Evolutionary conservation across 257 asterid species (phyloP).

Genomic region (Asclepias syriaca): DNA sequence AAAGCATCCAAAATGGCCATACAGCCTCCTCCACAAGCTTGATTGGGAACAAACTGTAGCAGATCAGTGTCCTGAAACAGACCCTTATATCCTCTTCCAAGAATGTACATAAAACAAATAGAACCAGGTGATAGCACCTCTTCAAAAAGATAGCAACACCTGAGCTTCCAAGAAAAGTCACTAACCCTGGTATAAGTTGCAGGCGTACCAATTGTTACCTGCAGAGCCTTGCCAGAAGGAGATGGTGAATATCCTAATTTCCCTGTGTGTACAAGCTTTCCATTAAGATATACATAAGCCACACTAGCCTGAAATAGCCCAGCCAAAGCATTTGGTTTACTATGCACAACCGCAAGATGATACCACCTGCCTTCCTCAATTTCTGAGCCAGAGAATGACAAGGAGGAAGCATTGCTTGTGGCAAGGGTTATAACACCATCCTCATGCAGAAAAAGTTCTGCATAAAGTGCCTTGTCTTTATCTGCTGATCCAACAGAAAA

Average conservation of each 20-base stretch:
- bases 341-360: slow-evolving; percentile 97
- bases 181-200: slow-evolving; percentile 66
- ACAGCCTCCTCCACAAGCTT: slow-evolving; percentile 99
- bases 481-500: slow-evolving; percentile 93
- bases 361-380: slow-evolving; percentile 99
- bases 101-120: slow-evolving; percentile 91
- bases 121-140: slow-evolving; percentile 98
- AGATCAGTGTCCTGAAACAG: slow-evolving; percentile 89
- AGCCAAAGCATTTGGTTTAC: slow-evolving; percentile 99
- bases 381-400: slow-evolving; percentile 84
- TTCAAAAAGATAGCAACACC: slow-evolving; percentile 93
- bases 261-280: slow-evolving; percentile 90
- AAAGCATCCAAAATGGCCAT: slow-evolving; percentile 98
- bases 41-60: slow-evolving; percentile 89
- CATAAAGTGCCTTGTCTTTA: slow-evolving; percentile 58
- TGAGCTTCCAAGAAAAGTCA: slow-evolving; percentile 88
- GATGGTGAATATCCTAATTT: slow-evolving; percentile 96
- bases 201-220: slow-evolving; percentile 92
- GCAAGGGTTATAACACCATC: slow-evolving; percentile 89
- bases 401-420: slow-evolving; percentile 86
- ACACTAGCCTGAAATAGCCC: slow-evolving; percentile 97
- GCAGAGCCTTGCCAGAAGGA: slow-evolving; percentile 90
- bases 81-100: slow-evolving; percentile 96
- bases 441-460: slow-evolving; percentile 82
- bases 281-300: slow-evolving; percentile 91